Conservation (phyloP, 768 basidiomycete species). For the Dendrothele bispora region DNA sequence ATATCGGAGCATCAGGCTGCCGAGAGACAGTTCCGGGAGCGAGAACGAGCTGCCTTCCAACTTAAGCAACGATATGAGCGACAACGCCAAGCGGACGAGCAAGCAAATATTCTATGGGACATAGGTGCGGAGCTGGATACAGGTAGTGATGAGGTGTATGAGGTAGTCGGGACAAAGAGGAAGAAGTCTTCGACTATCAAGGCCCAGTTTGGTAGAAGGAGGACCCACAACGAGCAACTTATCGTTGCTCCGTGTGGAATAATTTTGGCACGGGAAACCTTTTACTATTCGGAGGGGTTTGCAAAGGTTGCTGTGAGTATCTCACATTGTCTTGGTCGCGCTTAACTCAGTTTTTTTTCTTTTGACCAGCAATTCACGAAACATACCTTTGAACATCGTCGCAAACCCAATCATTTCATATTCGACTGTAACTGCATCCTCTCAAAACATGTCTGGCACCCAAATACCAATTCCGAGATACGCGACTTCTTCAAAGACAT, state of each 20-base stretch:
- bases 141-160: slow-evolving; percentile 8
- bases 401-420: slow-evolving; percentile 14
- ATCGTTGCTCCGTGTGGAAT: slow-evolving; percentile 26
- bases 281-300: slow-evolving; percentile 26
- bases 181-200: slow-evolving; percentile 16
- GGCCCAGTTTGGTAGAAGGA: slow-evolving; percentile 24
- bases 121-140: not conserved
- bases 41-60: too few species aligned
- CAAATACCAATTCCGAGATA: slow-evolving; percentile 6
- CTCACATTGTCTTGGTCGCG: not conserved
- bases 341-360: not conserved
- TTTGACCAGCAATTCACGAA: slow-evolving; percentile 19
- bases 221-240: slow-evolving; percentile 31
- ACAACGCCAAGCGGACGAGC: too few species aligned
- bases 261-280: slow-evolving; percentile 23
- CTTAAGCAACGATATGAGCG: too few species aligned
- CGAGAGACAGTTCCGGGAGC: slow-evolving; percentile 13
- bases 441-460: slow-evolving; percentile 13
- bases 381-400: slow-evolving; percentile 15
- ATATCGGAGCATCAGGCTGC: slow-evolving; percentile 6
- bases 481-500: slow-evolving; percentile 16
- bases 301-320: slow-evolving; percentile 19
- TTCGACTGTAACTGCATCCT: slow-evolving; percentile 26
- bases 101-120: slow-evolving; percentile 1
- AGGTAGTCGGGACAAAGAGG: slow-evolving; percentile 15